These are phyloP conservation scores for Boletus coccyginus DNA, from an alignment of 768 basidiomycete species.

Conservation along the genomic window DNA sequence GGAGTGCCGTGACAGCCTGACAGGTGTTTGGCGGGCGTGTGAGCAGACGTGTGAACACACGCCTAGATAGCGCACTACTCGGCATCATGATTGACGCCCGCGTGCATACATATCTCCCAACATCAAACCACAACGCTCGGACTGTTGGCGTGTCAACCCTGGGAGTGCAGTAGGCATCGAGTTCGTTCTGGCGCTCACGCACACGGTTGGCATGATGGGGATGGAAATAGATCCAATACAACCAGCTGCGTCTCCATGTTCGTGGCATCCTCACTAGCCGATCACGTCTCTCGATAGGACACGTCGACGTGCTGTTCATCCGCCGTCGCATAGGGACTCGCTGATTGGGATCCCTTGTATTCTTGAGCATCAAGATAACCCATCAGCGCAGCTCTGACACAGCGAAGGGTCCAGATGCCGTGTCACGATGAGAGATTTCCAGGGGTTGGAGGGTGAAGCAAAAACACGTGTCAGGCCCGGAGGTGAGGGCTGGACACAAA, in stretches of 20 bases:
- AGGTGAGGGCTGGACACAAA: neutral
- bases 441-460: neutral
- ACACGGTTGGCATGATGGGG: neutral
- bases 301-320: neutral
- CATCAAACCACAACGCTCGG: neutral
- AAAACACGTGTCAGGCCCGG: neutral
- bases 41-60: neutral
- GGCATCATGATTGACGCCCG: neutral
- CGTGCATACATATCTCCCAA: neutral
- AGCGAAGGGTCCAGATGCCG: neutral
- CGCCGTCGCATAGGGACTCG: neutral
- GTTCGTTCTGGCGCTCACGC: neutral
- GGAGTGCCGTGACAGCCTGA: neutral
- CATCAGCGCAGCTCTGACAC: constrained; percentile 9
- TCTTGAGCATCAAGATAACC: neutral
- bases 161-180: neutral
- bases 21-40: constrained; percentile 3
- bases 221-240: neutral
- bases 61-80: neutral
- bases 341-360: neutral
- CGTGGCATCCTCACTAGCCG: neutral
- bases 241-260: neutral
- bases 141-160: neutral
- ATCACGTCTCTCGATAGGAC: neutral
- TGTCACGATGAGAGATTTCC: neutral